These are phyloP conservation scores for Backusella tuberculispora DNA, from an alignment of 192 early-diverging fungal species.

Conservation along the genomic window DNA sequence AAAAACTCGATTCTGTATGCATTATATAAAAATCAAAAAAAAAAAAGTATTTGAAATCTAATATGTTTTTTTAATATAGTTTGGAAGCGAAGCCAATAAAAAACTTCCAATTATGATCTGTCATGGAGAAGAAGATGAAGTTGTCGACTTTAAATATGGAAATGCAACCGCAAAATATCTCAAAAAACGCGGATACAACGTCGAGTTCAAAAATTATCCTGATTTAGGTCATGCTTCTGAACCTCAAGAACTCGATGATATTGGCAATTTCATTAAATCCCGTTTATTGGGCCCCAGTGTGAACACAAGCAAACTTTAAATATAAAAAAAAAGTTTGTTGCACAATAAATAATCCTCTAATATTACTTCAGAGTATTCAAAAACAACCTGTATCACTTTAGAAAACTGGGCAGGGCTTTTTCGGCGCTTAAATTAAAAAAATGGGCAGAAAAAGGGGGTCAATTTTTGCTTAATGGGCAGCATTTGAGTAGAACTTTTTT, in stretches of 20 bases:
- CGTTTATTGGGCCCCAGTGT: not conserved
- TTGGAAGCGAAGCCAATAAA: conserved; percentile 62
- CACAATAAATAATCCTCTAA: not conserved
- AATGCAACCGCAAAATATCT: conserved; percentile 65
- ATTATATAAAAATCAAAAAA: not conserved
- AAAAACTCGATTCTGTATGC: conserved; percentile 48
- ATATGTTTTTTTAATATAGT: conserved; percentile 14
- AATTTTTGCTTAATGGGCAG: no score
- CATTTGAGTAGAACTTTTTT: no score
- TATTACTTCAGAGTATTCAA: no score
- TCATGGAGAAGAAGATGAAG: conserved; percentile 79
- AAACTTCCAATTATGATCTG: conserved; percentile 80
- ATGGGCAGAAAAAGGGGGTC: no score
- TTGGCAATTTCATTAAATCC: conserved; percentile 11
- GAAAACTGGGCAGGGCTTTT: no score
- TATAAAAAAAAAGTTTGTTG: not conserved
- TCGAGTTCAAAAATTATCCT: conserved; percentile 76
- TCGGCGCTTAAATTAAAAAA: no score
- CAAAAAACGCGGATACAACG: conserved; percentile 59
- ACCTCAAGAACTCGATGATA: conserved; percentile 8
- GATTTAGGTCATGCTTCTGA: conserved; percentile 74
- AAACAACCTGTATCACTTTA: no score
- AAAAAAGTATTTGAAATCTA: not conserved
- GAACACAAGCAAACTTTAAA: conserved; percentile 6
- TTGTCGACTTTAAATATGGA: conserved; percentile 77